phyloP scores from a whole-genome alignment of 345 rosid species.

The Arabidopsis suecica region DNA sequence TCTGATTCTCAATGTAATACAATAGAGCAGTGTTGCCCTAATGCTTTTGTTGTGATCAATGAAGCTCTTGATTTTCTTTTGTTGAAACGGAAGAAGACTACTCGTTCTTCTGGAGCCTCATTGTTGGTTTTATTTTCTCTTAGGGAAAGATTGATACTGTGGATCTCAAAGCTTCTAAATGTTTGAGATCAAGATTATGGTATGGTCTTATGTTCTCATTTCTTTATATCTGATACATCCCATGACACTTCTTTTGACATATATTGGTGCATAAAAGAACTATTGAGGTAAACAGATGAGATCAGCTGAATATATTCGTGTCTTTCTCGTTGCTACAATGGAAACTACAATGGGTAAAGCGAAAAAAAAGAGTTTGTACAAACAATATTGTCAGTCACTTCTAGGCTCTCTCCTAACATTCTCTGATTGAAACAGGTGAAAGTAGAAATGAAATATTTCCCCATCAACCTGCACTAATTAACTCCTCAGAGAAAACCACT shows the following conservation, averaged over 20 bases:
- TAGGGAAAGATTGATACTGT: neutral
- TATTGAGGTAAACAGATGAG: neutral
- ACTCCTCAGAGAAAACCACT: constrained; percentile 40
- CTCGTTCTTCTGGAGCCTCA: neutral
- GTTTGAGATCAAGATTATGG: constrained; percentile 20
- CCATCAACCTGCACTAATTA: constrained; percentile 24
- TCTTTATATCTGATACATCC: neutral
- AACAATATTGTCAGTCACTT: constrained; percentile 29
- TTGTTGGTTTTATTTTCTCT: constrained; percentile 9
- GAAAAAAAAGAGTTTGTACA: constrained; percentile 33
- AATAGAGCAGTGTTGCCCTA: constrained; percentile 18
- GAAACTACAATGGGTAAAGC: neutral
- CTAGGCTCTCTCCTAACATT: constrained; percentile 37
- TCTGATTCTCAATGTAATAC: constrained; percentile 30
- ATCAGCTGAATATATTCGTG: constrained; percentile 15
- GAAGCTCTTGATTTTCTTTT: constrained; percentile 18
- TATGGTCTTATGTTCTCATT: constrained; percentile 11
- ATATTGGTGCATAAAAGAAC: neutral
- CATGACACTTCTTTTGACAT: neutral
- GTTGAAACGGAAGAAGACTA: constrained; percentile 10
- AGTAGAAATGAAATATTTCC: constrained; percentile 26
- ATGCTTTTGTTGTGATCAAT: constrained; percentile 28
- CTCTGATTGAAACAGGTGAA: constrained; percentile 32
- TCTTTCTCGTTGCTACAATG: constrained; percentile 23
- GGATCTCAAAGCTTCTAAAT: constrained; percentile 7